Evolutionary conservation across 441 rosid genomes (phyloP), one percentile per base, ranked within the genome.

Genomic region (Viola pubescens): DNA sequence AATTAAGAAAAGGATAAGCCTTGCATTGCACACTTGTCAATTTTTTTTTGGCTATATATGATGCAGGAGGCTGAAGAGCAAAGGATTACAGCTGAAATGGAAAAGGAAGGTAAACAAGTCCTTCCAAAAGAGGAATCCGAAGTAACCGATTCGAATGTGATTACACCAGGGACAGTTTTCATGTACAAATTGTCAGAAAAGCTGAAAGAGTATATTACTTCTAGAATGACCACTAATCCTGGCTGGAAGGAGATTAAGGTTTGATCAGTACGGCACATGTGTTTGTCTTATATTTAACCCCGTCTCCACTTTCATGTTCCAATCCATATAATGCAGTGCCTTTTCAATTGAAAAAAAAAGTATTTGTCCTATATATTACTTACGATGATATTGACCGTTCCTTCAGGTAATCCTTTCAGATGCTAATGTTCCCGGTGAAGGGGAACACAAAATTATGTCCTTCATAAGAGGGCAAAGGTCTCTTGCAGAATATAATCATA

Each of bases 381-480:
- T 0, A 9, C 6, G 9, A 19, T 41, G 41, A 7, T 5, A 7
- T 26, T 65, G 4, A 2, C 58, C 7, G 1, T 53, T 59, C 3
- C 38, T 6, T 51, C 12, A 71, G 71, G 66, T 67, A 19, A 54
- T 69, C 26, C 62, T 73, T n/a, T 69, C 73, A 19, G 71, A 73
- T 65, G 53, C 67, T 2, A 73, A 65, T 73, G 73, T 65, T 61
- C 77, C 77, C 5, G 76, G 76, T 50, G 76, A 72, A 14, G 73
- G 73, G 1, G 67, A 72, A 14, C 76, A 72, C 12, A 72, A 72
- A 58, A 60, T 72, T 10, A 68, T 72, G 73, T 59, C 56, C 3
- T 71, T 43, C 37, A 62, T 71, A 3, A 60, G 75, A 0, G 8
- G 4, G 7, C 75, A 66, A 14, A 50, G 61, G 4, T 39, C 6